These are phyloP conservation scores for Paraurostyla sp. DNA, from an alignment of 73 alveolate genomes.

Conservation along the genomic window DNA sequence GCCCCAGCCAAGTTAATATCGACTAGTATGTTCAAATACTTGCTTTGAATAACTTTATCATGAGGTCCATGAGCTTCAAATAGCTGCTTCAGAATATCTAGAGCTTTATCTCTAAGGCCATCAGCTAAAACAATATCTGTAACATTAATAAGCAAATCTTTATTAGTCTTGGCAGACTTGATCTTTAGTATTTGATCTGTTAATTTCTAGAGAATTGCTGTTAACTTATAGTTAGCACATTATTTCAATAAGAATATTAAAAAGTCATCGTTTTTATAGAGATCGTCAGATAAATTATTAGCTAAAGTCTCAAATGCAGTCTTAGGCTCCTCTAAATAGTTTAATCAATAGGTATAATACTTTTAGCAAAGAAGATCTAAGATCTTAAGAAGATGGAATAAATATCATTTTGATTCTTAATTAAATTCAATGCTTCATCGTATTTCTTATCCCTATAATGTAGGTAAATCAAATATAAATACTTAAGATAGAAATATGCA, in stretches of 20 bases:
- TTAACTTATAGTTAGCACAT: neutral
- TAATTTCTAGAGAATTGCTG: neutral
- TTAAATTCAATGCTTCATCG: constrained; percentile 41
- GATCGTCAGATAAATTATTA: neutral
- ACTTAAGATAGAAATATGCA: constrained; percentile 44
- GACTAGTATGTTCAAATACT: constrained; percentile 9
- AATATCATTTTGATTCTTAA: constrained; percentile 36
- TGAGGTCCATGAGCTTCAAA: constrained; percentile 23
- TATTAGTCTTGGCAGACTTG: neutral
- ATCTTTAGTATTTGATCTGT: neutral
- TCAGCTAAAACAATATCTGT: constrained; percentile 4
- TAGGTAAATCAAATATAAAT: neutral
- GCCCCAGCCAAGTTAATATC: constrained; percentile 35
- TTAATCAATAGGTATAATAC: neutral
- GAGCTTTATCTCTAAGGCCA: neutral
- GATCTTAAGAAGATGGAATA: constrained; percentile 36
- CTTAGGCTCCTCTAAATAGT: constrained; percentile 23
- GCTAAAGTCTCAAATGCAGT: constrained; percentile 20
- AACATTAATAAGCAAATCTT: neutral
- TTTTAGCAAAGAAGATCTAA: constrained; percentile 2
- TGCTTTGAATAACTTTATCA: constrained; percentile 3
- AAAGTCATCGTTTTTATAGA: constrained; percentile 12
- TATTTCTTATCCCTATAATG: constrained; percentile 35
- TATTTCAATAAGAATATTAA: constrained; percentile 18
- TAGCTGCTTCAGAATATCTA: neutral